Evolutionary conservation across 257 asterid species (phyloP).

Genomic region (Penstemon eatonii): DNA sequence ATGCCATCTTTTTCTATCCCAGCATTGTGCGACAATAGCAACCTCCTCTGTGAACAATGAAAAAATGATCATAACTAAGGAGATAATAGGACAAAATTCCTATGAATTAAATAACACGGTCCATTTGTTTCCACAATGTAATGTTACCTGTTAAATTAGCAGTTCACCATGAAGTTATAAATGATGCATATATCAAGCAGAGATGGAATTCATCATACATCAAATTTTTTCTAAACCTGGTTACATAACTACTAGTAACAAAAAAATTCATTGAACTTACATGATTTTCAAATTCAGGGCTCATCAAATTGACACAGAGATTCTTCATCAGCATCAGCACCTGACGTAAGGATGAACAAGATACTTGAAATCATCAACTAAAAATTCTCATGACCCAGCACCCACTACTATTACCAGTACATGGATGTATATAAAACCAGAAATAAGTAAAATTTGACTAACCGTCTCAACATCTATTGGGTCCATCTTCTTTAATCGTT

Average conservation of each 20-base stretch:
- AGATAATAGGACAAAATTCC: background rate
- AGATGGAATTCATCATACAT: background rate
- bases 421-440: background rate
- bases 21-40: conserved; percentile 40
- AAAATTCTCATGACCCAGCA: background rate
- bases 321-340: conserved; percentile 78
- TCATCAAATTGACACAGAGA: conserved; percentile 65
- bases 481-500: conserved; percentile 62
- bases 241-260: background rate
- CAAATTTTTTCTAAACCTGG: background rate
- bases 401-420: background rate
- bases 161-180: background rate
- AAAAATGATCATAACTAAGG: background rate
- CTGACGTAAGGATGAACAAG: conserved; percentile 38
- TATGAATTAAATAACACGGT: background rate
- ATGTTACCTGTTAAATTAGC: background rate
- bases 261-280: conserved; percentile 39
- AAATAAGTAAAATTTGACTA: conserved; percentile 28
- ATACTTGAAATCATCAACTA: background rate
- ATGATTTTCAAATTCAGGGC: conserved; percentile 81
- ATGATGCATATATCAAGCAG: background rate
- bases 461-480: conserved; percentile 82
- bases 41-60: conserved; percentile 55
- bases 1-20: conserved; percentile 28
- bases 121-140: background rate